A percentile compares a stretch with the other conserved stretches of the same genome.
phyloP scores from a whole-genome alignment of 257 asterid species.

The Thymus mandschuricus region DNA sequence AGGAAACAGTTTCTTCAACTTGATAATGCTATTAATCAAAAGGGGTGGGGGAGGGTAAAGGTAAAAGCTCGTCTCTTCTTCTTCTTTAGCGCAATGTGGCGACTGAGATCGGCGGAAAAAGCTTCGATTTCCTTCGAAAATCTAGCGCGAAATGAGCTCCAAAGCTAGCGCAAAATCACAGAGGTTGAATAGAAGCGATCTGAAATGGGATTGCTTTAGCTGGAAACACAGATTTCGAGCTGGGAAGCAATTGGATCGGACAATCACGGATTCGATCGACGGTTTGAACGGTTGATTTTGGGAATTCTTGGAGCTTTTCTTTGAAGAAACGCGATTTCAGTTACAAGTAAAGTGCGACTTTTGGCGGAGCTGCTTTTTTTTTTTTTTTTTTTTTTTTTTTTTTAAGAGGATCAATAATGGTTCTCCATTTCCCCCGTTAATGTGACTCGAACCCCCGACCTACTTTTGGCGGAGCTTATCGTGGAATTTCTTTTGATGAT shows the following conservation, averaged over 20 bases:
- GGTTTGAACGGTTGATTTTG: slow-evolving; percentile 41
- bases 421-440: no score
- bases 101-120: slow-evolving; percentile 32
- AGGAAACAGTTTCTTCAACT: slow-evolving; percentile 15
- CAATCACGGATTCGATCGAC: slow-evolving; percentile 27
- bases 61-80: slow-evolving; percentile 15
- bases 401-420: no score
- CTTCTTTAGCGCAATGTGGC: slow-evolving; percentile 23
- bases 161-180: slow-evolving; percentile 8
- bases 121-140: slow-evolving; percentile 16
- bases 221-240: slow-evolving; percentile 1
- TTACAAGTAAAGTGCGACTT: slow-evolving; percentile 22
- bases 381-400: no score
- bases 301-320: background rate
- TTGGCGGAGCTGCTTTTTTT: no score
- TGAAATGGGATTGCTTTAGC: slow-evolving; percentile 25
- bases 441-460: no score
- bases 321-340: slow-evolving; percentile 2
- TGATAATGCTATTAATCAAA: slow-evolving; percentile 13
- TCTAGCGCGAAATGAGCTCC: slow-evolving; percentile 19
- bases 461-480: background rate
- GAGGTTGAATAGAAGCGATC: slow-evolving; percentile 27
- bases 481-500: background rate
- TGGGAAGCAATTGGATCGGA: slow-evolving; percentile 27
- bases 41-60: background rate